A percentile compares a stretch with the other conserved stretches of the same genome.
phyloP scores from a whole-genome alignment of 2,329 filamentous ascomycete species.

The Eutypa lata region DNA sequence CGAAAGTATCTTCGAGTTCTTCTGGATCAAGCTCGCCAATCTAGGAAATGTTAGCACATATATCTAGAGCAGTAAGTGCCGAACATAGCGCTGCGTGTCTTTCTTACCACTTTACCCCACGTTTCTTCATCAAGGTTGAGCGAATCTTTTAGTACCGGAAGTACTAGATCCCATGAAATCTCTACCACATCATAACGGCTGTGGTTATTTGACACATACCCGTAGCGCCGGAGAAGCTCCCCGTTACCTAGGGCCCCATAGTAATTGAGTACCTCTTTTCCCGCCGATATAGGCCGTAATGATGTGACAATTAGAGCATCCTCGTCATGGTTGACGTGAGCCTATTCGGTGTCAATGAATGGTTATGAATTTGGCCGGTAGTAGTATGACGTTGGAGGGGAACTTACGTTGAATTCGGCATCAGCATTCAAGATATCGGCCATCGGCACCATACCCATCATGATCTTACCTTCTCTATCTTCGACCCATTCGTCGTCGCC shows the following conservation, averaged over 20 bases:
- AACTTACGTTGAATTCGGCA: constrained; percentile 74
- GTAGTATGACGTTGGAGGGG: not conserved
- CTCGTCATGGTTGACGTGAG: constrained; percentile 53
- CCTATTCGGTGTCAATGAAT: constrained; percentile 29
- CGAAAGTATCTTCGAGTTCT: constrained; percentile 71
- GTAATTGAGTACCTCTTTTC: constrained; percentile 82
- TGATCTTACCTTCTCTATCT: constrained; percentile 53
- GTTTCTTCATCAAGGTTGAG: constrained; percentile 35
- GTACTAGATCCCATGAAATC: constrained; percentile 60
- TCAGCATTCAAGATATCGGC: constrained; percentile 89
- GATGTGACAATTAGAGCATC: constrained; percentile 66
- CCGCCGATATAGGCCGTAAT: constrained; percentile 63
- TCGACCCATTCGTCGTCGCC: constrained; percentile 64
- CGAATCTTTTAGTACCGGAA: constrained; percentile 38
- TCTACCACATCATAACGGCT: constrained; percentile 80
- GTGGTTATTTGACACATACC: constrained; percentile 80
- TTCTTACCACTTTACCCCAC: constrained; percentile 41
- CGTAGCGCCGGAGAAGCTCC: constrained; percentile 80
- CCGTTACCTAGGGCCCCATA: constrained; percentile 82
- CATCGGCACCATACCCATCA: constrained; percentile 86
- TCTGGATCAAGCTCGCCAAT: constrained; percentile 55
- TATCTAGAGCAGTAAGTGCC: too few relatives aligned
- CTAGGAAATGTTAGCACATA: constrained; percentile 17
- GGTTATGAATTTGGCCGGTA: not conserved
- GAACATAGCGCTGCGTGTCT: not conserved